These are phyloP conservation scores for Umbelopsis sp. DNA, from an alignment of 192 early-diverging fungal genomes.

Conservation along the genomic window DNA sequence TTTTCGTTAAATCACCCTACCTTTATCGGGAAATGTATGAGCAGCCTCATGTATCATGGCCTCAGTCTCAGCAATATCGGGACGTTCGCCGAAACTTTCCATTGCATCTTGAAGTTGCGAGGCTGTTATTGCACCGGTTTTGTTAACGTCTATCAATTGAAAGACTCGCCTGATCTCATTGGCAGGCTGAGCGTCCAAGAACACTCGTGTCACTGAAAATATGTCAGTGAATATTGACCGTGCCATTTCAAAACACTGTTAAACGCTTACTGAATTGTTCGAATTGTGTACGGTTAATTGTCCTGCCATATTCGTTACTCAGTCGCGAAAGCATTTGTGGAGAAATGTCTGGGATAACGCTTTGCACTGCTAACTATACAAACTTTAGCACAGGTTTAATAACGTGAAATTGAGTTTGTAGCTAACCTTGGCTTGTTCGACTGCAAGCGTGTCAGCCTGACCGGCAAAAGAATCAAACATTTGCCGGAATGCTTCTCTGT, in stretches of 20 bases:
- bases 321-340: background rate
- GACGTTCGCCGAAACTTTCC: background rate
- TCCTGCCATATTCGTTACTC: background rate
- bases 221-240: too few species aligned
- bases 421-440: conserved; percentile 1
- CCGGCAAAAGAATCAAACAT: conserved; percentile 6
- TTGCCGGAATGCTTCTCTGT: background rate
- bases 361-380: background rate
- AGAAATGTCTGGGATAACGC: background rate
- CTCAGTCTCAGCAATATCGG: background rate
- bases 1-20: background rate
- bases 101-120: background rate
- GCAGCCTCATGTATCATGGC: conserved; percentile 12
- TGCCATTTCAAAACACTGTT: background rate
- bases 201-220: background rate
- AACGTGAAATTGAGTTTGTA: background rate
- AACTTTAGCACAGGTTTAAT: background rate
- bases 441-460: background rate
- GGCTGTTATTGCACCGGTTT: background rate
- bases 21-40: background rate
- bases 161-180: background rate
- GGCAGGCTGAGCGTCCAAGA: background rate
- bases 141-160: background rate
- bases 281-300: background rate
- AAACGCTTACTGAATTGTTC: conserved; percentile 10